Base-by-base conservation (phyloP, 2,329 filamentous ascomycete species). In the Cadophora malorum region DNA sequence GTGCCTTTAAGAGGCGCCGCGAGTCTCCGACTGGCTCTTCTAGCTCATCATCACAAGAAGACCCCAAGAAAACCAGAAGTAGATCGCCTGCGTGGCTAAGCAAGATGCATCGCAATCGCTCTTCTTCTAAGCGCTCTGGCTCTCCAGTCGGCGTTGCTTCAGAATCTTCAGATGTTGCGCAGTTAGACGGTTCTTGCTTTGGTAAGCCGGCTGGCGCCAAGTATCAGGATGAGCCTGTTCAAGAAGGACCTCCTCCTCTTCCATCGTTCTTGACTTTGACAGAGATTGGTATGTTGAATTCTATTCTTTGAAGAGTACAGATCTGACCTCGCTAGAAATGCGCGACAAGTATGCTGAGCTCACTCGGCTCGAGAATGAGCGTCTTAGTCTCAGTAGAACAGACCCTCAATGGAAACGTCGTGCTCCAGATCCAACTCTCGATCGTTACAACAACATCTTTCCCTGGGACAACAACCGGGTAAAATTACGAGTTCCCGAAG, bases 381-480 rank as follows among this genome's bases (percentile, higher is more conserved):
- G 76, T 63, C 62, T 76, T 74, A 63, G 76, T 75, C 68, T 74
- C 73, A 55, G 67, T 76, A 62, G 77, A 73, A 73, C 67, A n/a
- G 69, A 71, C 64, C 35, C 64, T 63, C 82, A 82, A 70, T 91
- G 84, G 83, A 84, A 88, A 3, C 83, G 89, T 64, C 84, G 91
- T 61, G 80, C 80, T 33, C 83, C 86, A 9, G 84, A 87, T 70
- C 83, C 83, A 68, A 78, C 80, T 45, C 86, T 95, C 73, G 96
- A 98, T 79, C 90, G 96, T 65, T 99, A 98, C 80, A 79, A 84
- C 64, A 97, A 98, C 77, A 93, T 99, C 71, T 91, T 94, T 77
- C 93, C 94, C 0, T 99, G 92, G 88, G 90, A 91, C 70, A 89
- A 92, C 77, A 97, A 96, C 76, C 89, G 96, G 47, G 85, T 99